phyloP scores from a whole-genome alignment of 2,329 filamentous ascomycete genomes.

The Chalara sp. region DNA sequence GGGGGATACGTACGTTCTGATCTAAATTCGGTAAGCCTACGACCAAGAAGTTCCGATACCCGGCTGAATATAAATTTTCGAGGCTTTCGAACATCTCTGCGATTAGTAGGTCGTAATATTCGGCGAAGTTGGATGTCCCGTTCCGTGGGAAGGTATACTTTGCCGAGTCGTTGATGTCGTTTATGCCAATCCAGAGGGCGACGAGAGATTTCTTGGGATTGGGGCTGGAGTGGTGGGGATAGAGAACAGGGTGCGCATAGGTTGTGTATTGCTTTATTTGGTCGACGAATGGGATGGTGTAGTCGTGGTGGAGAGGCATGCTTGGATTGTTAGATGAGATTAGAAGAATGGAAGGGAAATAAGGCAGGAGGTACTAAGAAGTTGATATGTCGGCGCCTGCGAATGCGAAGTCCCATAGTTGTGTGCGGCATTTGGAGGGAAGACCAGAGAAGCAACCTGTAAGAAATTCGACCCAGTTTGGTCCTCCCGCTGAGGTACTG shows the following conservation, averaged over 20 bases:
- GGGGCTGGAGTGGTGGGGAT: neutral
- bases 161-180: constrained; percentile 46
- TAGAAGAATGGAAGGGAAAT: neutral
- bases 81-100: constrained; percentile 34
- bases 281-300: constrained; percentile 40
- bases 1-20: constrained; percentile 25
- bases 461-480: constrained; percentile 48
- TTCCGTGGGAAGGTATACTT: constrained; percentile 33
- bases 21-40: constrained; percentile 45
- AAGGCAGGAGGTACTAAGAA: constrained; percentile 25
- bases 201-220: constrained; percentile 36
- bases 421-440: constrained; percentile 36
- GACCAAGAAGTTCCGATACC: constrained; percentile 40
- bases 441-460: constrained; percentile 43
- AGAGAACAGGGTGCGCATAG: constrained; percentile 29
- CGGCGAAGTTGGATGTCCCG: constrained; percentile 33
- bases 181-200: constrained; percentile 49
- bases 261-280: constrained; percentile 41
- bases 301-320: constrained; percentile 44
- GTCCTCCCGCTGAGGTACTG: constrained; percentile 43
- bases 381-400: constrained; percentile 43
- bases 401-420: constrained; percentile 52
- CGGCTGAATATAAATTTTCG: constrained; percentile 33
- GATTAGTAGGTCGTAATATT: constrained; percentile 37
- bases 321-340: constrained; percentile 14